Evolutionary conservation across 768 basidiomycete species (phyloP).

Genomic region (Amanita polypyramis): DNA sequence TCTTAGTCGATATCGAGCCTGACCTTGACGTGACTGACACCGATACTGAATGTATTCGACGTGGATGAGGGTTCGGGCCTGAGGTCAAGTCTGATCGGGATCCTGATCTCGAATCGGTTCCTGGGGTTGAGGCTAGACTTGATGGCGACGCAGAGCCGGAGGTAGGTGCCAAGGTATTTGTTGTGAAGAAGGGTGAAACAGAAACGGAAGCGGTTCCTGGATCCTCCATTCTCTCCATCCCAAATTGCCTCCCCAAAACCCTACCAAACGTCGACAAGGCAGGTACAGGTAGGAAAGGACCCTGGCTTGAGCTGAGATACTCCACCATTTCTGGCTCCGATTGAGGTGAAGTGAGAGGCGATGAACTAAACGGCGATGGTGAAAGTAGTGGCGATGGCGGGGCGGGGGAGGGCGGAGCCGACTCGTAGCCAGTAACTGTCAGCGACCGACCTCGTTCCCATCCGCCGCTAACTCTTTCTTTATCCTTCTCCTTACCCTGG

Average conservation of each 20-base stretch:
- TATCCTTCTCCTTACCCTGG: background rate
- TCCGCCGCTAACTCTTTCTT: too few relatives aligned
- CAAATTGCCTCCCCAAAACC: conserved; percentile 2
- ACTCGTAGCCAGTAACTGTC: background rate
- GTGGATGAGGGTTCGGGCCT: too few relatives aligned
- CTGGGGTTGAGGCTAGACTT: background rate
- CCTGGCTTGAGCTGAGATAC: too few relatives aligned
- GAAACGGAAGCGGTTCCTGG: background rate
- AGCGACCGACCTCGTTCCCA: background rate
- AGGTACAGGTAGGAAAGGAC: too few relatives aligned
- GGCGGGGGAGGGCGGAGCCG: background rate
- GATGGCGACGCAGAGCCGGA: background rate
- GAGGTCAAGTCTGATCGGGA: too few relatives aligned
- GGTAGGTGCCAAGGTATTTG: background rate
- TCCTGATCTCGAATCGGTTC: too few relatives aligned
- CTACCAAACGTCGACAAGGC: conserved; percentile 6
- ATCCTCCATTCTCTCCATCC: conserved; percentile 5
- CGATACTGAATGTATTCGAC: too few relatives aligned
- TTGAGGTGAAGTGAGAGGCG: too few relatives aligned
- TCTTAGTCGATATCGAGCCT: background rate
- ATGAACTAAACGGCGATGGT: background rate
- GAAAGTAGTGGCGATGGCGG: background rate
- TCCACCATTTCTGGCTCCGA: background rate
- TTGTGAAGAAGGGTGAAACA: background rate
- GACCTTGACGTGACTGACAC: background rate